Evolutionary conservation across 2,329 filamentous ascomycete species (phyloP).

Genomic region (Fusarium caatingaense): DNA sequence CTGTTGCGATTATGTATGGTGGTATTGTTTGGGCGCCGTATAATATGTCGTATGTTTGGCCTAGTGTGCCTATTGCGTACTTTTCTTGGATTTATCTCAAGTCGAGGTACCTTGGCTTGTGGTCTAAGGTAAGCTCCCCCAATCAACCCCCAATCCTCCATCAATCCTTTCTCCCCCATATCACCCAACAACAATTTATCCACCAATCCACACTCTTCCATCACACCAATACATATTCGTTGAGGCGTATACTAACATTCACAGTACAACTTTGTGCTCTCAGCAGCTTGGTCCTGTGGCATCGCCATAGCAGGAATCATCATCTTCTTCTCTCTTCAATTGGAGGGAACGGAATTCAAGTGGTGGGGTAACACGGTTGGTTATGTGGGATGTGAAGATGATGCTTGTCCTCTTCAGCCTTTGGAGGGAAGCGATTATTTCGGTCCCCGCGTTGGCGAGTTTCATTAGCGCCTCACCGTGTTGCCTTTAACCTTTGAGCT

Average conservation of each 20-base stretch:
- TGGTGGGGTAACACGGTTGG: constrained; percentile 64
- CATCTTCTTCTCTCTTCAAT: constrained; percentile 65
- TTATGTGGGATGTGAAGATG: constrained; percentile 56
- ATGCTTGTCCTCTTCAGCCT: constrained; percentile 53
- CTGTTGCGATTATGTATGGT: constrained; percentile 61
- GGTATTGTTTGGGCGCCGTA: constrained; percentile 61
- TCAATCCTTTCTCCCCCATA: no score
- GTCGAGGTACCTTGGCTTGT: constrained; percentile 60
- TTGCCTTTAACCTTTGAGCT: neutral
- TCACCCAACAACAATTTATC: no score
- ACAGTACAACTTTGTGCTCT: constrained; percentile 65
- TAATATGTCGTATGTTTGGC: constrained; percentile 64
- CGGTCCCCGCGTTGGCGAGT: constrained; percentile 55
- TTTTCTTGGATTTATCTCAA: constrained; percentile 65
- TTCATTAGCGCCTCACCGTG: constrained; percentile 35
- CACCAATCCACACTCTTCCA: no score
- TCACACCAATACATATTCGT: no score
- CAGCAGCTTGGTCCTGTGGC: constrained; percentile 62
- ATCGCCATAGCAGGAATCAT: constrained; percentile 64
- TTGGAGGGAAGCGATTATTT: constrained; percentile 54
- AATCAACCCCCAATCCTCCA: neutral
- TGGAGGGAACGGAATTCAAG: constrained; percentile 54
- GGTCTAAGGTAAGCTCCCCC: constrained; percentile 59
- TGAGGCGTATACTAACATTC: constrained; percentile 23
- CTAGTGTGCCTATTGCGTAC: constrained; percentile 63